Evolutionary conservation across 1,284 basidiomycete genomes (phyloP).

Genomic region (Takashimella koratensis): DNA sequence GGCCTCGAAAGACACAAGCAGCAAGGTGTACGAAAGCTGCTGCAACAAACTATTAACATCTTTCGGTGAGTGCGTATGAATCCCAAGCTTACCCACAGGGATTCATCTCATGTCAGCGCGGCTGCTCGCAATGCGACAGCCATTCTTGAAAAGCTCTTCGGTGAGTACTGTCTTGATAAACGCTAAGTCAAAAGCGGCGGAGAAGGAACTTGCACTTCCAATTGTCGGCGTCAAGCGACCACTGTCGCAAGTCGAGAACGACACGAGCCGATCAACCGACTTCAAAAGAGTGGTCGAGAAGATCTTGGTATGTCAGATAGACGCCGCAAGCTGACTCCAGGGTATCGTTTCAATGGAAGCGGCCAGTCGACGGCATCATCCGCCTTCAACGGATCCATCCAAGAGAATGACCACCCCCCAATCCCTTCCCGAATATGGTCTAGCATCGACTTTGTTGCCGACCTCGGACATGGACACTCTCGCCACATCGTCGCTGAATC

Average conservation of each 20-base stretch:
- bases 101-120: not conserved
- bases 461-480: no score
- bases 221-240: not conserved
- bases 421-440: not conserved
- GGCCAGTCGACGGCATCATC: not conserved
- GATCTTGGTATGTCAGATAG: not conserved
- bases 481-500: no score
- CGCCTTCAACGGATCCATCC: not conserved
- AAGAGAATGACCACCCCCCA: not conserved
- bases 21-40: not conserved
- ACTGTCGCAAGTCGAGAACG: not conserved
- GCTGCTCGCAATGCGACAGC: not conserved
- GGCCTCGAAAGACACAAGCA: not conserved
- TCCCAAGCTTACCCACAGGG: not conserved
- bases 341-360: not conserved
- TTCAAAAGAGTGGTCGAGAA: not conserved
- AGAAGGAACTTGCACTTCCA: conserved; percentile 1
- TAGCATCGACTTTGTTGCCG: not conserved
- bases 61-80: not conserved
- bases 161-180: not conserved
- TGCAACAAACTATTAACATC: not conserved
- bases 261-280: not conserved
- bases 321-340: not conserved
- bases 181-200: not conserved
- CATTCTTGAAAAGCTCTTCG: not conserved